phyloP scores from a whole-genome alignment of 805 yeast genomes.

The Nakazawaea ambrosiae region DNA sequence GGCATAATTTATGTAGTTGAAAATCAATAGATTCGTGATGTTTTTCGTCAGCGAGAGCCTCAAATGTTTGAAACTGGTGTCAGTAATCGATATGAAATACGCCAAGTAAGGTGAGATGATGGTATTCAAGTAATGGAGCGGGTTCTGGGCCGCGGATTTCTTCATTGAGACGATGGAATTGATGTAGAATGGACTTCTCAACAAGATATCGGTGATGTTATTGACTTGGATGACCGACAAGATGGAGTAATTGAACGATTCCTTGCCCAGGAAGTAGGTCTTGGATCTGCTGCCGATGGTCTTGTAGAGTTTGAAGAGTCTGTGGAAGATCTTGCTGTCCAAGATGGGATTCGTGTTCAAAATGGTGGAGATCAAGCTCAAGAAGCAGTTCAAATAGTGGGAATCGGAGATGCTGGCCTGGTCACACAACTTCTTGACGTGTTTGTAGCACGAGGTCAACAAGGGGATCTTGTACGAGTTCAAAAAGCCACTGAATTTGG shows the following conservation, averaged over 20 bases:
- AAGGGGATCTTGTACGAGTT: conserved; percentile 22
- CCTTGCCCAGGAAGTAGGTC: conserved; percentile 7
- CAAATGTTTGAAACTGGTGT: conserved; percentile 22
- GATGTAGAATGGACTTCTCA: conserved; percentile 25
- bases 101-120: conserved; percentile 14
- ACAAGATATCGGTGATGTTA: conserved; percentile 20
- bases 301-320: conserved; percentile 24
- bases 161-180: conserved; percentile 17
- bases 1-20: conserved; percentile 23
- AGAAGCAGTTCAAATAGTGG: conserved; percentile 24
- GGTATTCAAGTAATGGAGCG: conserved; percentile 17
- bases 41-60: conserved; percentile 23
- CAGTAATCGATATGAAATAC: conserved; percentile 18
- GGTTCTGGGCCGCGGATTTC: conserved; percentile 15
- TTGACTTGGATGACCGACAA: conserved; percentile 21
- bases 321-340: conserved; percentile 22
- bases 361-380: conserved; percentile 22
- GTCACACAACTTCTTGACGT: conserved; percentile 25
- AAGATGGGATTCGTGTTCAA: conserved; percentile 21
- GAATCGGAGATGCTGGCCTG: conserved; percentile 23
- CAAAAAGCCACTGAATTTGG: conserved; percentile 27
- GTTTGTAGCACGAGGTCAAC: conserved; percentile 23
- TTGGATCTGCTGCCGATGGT: conserved; percentile 15
- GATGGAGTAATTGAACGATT: conserved; percentile 22
- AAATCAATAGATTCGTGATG: conserved; percentile 24